Base-by-base conservation (phyloP, 805 yeast genomes). In the Kazachstania psychrophila region DNA sequence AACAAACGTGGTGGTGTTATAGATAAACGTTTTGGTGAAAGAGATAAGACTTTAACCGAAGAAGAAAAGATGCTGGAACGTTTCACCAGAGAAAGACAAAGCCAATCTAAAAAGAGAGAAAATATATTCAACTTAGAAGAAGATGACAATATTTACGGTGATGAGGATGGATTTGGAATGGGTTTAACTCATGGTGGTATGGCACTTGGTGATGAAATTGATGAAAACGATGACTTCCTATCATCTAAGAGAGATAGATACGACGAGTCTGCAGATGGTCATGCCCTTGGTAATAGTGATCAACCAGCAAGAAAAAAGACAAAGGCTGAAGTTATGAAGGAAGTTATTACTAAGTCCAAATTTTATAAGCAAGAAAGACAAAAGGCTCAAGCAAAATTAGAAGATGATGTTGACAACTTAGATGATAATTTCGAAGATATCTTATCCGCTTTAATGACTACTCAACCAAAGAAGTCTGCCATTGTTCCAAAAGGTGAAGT, bases 51-150 rank as follows among this genome's bases (percentile, higher is more conserved):
- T 33, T 52, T 92, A 66, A 73, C 80, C n/a, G 77, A 77, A 10
- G 97, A 92, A 60, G 96, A 92, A 48, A 85, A 82, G 59, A 87
- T 87, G 95, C 72, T 92, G 62, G 95, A 82, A 54, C 77, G 98
- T 65, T 92, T 86, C 65, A 84, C 96, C 4, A 75, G 79, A 39
- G 97, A 89, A 64, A 72, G 83, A 55, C 94, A 86, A 57, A 51
- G 70, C 13, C 71, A 72, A 41, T 56, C 72, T 2, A 64, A 74
- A n/a, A 64, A 71, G 16, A 77, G 70, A 47, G 64, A 69, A 28
- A 73, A 77, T 22, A 52, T 83, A 43, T 89, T 75, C 50, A 80
- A 83, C 52, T 72, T 88, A 35, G 89, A 84, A 20, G 92, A 81
- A 46, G 77, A 72, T 36, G 66, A 60, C n/a, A 56, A 54, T 34